Percentiles rank a stretch among this genome's conserved stretches.
Conservation (phyloP, 345 rosid genomes). For the Noccaea caerulescens region DNA sequence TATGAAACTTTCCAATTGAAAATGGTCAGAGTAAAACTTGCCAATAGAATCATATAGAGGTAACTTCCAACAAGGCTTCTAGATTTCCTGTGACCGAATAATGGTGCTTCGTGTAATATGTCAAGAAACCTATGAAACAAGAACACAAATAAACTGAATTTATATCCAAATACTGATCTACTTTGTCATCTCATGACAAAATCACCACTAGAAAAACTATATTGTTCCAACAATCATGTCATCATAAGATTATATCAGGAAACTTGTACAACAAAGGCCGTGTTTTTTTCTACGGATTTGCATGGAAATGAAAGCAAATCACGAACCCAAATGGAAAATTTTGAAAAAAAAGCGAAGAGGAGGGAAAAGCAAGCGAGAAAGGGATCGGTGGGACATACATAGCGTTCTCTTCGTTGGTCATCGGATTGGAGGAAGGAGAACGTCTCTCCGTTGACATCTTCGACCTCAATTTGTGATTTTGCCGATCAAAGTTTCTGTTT, state of each 20-base stretch:
- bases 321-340: slow-evolving; percentile 15
- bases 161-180: not conserved
- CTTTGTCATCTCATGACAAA: not conserved
- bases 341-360: not conserved
- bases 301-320: not conserved
- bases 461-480: not conserved
- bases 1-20: not conserved
- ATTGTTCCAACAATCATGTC: not conserved
- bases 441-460: slow-evolving; percentile 64
- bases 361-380: not conserved
- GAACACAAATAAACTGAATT: slow-evolving; percentile 14
- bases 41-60: slow-evolving; percentile 69
- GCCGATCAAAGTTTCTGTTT: slow-evolving; percentile 11
- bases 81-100: slow-evolving; percentile 89
- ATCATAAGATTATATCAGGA: not conserved
- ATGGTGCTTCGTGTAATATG: slow-evolving; percentile 91
- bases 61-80: slow-evolving; percentile 76
- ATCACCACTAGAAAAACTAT: not conserved
- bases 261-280: not conserved
- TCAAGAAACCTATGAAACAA: slow-evolving; percentile 67
- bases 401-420: slow-evolving; percentile 61
- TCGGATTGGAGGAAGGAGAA: slow-evolving; percentile 51
- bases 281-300: not conserved
- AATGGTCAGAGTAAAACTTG: slow-evolving; percentile 42
- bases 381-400: slow-evolving; percentile 43